phyloP scores from a whole-genome alignment of 768 basidiomycete species.

The Fomitopsis pulvina region DNA sequence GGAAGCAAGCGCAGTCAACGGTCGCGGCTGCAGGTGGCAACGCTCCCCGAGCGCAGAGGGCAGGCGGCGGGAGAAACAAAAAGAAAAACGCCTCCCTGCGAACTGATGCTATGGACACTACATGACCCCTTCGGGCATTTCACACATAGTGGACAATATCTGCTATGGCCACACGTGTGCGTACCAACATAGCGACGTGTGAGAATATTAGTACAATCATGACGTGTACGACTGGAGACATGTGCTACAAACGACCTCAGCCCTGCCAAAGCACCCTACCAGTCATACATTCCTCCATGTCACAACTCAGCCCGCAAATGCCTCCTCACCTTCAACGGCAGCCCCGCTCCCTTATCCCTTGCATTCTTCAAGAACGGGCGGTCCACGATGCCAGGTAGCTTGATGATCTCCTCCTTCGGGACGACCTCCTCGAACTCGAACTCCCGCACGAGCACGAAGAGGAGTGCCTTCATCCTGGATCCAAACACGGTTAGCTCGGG shows the following conservation, averaged over 20 bases:
- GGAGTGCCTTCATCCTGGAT: conserved; percentile 26
- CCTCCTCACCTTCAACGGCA: background rate
- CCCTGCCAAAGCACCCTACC: no score
- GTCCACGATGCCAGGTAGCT: background rate
- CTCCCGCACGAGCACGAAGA: conserved; percentile 25
- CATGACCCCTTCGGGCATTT: no score
- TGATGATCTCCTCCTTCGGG: conserved; percentile 10
- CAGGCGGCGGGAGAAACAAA: background rate
- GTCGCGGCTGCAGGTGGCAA: conserved; percentile 1
- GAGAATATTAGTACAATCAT: no score
- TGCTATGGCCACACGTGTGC: no score
- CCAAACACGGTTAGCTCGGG: background rate
- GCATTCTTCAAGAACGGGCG: background rate
- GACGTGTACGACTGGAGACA: no score
- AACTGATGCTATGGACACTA: no score
- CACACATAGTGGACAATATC: no score
- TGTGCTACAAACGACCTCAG: no score
- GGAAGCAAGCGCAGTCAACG: background rate
- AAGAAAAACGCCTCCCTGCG: background rate
- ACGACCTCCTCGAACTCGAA: conserved; percentile 27
- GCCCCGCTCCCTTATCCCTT: background rate
- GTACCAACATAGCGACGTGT: no score
- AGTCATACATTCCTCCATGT: no score
- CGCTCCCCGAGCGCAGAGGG: conserved; percentile 6
- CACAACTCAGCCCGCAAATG: background rate